These are phyloP conservation scores for Ceratobasidium sp. DNA, from an alignment of 1,284 basidiomycete genomes.

Conservation along the genomic window DNA sequence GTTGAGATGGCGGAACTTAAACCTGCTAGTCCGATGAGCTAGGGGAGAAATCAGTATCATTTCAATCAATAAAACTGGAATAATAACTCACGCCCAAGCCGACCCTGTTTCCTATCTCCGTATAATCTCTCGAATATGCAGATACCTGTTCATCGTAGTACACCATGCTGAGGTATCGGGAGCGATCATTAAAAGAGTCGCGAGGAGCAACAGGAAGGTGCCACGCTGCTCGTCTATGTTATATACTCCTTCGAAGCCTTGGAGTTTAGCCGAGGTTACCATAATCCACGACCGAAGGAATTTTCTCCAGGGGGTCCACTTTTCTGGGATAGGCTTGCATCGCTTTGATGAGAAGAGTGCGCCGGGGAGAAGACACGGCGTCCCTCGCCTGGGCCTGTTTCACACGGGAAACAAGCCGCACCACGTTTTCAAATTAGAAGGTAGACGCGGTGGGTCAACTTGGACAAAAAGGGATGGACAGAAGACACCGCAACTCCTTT, in stretches of 20 bases:
- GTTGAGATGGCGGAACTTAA: conserved; percentile 30
- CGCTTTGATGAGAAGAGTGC: background rate
- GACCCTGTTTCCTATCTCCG: conserved; percentile 3
- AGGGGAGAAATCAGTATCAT: background rate
- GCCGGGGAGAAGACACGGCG: background rate
- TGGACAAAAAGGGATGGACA: background rate
- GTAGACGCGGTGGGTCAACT: background rate
- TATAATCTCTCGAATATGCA: conserved; percentile 18
- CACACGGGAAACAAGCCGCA: background rate
- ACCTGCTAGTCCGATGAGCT: conserved; percentile 28
- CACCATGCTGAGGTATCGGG: conserved; percentile 4
- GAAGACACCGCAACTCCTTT: background rate
- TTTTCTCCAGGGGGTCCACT: background rate
- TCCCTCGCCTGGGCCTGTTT: conserved; percentile 4
- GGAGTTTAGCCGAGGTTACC: background rate
- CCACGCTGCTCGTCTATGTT: background rate
- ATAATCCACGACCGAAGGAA: background rate
- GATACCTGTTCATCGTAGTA: conserved; percentile 29
- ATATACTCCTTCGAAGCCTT: conserved; percentile 2
- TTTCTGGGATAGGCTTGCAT: background rate
- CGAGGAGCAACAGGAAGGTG: background rate
- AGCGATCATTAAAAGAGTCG: conserved; percentile 6
- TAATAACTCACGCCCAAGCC: conserved; percentile 8
- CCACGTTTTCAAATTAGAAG: background rate
- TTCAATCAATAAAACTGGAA: background rate